Percentiles rank a stretch among this genome's conserved stretches.
These are phyloP conservation scores for Russula olivacea DNA, from an alignment of 768 basidiomycete species.

Conservation along the genomic window DNA sequence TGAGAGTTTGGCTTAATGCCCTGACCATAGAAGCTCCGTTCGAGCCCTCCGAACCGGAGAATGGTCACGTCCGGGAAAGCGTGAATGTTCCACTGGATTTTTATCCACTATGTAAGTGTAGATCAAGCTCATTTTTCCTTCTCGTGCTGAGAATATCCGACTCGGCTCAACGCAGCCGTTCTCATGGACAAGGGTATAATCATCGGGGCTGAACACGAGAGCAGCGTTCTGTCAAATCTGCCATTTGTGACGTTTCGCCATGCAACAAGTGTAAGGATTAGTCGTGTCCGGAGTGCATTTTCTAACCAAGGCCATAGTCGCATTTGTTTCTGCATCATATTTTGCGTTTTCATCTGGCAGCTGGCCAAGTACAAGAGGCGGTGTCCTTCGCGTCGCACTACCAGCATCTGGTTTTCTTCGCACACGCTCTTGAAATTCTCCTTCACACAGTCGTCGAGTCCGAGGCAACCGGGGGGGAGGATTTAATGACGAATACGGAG, in stretches of 20 bases:
- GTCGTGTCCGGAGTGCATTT: not conserved
- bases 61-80: constrained; percentile 77
- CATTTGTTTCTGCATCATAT: constrained; percentile 93
- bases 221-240: constrained; percentile 63
- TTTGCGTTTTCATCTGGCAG: constrained; percentile 73
- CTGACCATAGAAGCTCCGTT: constrained; percentile 69
- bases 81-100: constrained; percentile 90
- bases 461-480: constrained; percentile 42
- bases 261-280: constrained; percentile 67
- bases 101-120: constrained; percentile 82
- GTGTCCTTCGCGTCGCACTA: constrained; percentile 84
- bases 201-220: constrained; percentile 91
- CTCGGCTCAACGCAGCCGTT: constrained; percentile 54
- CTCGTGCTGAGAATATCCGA: constrained; percentile 14
- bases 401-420: constrained; percentile 83
- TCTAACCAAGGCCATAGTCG: constrained; percentile 46
- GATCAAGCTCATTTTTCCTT: not conserved
- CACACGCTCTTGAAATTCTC: constrained; percentile 90
- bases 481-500: not conserved
- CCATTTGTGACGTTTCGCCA: constrained; percentile 91
- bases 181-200: constrained; percentile 99
- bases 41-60: constrained; percentile 33
- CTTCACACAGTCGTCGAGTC: constrained; percentile 91
- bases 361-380: constrained; percentile 60
- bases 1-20: constrained; percentile 94